Evolutionary conservation across 108 stramenopile genomes (phyloP).

Genomic region (Chaetoceros muelleri): DNA sequence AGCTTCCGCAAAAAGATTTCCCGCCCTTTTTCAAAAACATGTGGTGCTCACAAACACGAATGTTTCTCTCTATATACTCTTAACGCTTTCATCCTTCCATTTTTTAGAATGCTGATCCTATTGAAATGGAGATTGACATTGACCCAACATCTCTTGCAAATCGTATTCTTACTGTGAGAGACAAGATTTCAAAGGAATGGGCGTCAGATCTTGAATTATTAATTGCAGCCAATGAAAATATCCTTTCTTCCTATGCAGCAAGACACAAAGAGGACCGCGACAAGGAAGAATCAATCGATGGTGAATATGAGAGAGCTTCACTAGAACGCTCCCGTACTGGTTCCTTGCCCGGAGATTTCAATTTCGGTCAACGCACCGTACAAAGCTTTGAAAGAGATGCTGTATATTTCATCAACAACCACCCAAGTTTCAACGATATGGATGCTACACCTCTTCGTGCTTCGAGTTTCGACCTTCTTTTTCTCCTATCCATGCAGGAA

Average conservation of each 20-base stretch:
- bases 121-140: constrained; percentile 56
- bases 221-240: constrained; percentile 29
- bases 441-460: constrained; percentile 50
- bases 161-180: constrained; percentile 58
- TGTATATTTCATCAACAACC: constrained; percentile 28
- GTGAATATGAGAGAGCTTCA: constrained; percentile 1
- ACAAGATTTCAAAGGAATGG: constrained; percentile 68
- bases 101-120: constrained; percentile 22
- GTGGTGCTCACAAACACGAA: not conserved
- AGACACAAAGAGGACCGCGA: constrained; percentile 12
- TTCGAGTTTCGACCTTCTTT: constrained; percentile 69
- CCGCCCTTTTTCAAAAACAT: constrained; percentile 8
- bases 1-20: not conserved
- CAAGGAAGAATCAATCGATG: not conserved
- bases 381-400: constrained; percentile 38
- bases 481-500: constrained; percentile 60
- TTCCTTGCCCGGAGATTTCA: not conserved
- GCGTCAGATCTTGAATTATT: constrained; percentile 51
- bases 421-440: constrained; percentile 23
- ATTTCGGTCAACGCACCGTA: not conserved
- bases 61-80: too few species aligned
- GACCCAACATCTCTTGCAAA: constrained; percentile 50
- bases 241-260: constrained; percentile 45
- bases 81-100: not conserved
- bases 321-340: not conserved